Conservation (phyloP, 73 alveolate genomes). For the Effrenium voratum region DNA sequence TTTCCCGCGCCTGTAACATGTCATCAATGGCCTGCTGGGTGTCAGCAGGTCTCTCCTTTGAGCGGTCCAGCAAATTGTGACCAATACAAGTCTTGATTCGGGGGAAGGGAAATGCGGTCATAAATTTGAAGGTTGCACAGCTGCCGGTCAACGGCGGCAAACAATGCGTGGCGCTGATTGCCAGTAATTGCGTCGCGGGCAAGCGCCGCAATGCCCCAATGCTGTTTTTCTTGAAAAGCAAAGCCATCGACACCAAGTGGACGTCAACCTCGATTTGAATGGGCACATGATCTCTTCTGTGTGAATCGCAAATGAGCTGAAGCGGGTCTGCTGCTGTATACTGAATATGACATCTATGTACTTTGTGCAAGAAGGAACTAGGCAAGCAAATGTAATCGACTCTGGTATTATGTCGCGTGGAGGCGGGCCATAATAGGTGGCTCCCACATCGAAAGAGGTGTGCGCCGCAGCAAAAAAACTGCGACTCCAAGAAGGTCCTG, state of each 20-base stretch:
- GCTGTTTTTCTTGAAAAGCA: neutral
- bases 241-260: neutral
- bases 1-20: neutral
- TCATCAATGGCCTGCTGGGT: neutral
- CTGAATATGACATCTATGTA: neutral
- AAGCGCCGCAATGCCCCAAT: neutral
- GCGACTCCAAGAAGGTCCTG: neutral
- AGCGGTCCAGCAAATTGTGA: neutral
- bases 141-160: neutral
- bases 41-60: neutral
- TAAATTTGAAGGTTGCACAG: neutral
- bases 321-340: neutral
- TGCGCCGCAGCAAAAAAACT: neutral
- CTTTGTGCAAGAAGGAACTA: neutral
- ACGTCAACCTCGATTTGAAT: constrained; percentile 1
- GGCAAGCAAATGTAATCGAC: constrained; percentile 36
- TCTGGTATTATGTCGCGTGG: constrained; percentile 28
- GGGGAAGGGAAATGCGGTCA: neutral
- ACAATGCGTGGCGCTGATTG: neutral
- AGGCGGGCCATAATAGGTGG: constrained; percentile 15
- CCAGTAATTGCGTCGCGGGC: neutral
- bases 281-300: constrained; percentile 29
- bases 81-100: neutral
- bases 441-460: constrained; percentile 11
- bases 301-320: neutral